phyloP scores from a whole-genome alignment of 139 green algal species.

The Dunaliella sp. region DNA sequence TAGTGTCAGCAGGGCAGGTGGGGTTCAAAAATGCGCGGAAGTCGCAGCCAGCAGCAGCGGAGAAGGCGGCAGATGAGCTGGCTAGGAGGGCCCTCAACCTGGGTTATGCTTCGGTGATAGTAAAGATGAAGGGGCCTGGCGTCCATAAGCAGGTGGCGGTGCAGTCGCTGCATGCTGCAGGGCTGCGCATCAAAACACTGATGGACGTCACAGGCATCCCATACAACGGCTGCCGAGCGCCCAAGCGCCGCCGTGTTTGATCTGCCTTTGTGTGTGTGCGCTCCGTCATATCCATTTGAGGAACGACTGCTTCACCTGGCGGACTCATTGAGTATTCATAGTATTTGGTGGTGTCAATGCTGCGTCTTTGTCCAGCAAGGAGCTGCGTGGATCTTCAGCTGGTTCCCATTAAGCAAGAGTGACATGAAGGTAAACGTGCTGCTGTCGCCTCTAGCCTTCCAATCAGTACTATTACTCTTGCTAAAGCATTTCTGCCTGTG shows the following conservation, averaged over 20 bases:
- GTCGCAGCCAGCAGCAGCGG: slow-evolving; percentile 21
- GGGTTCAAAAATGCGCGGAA: slow-evolving; percentile 50
- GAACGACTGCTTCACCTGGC: too few species aligned
- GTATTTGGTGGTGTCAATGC: background rate
- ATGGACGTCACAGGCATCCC: slow-evolving; percentile 55
- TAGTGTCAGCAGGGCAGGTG: slow-evolving; percentile 33
- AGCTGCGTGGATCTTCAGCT: too few species aligned
- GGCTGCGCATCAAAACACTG: slow-evolving; percentile 45
- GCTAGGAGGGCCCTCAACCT: slow-evolving; percentile 41
- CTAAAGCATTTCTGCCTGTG: too few species aligned
- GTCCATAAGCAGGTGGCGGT: slow-evolving; percentile 56
- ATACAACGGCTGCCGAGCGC: slow-evolving; percentile 60
- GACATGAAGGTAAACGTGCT: too few species aligned
- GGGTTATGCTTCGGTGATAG: slow-evolving; percentile 39
- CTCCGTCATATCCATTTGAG: too few species aligned
- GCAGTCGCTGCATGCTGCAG: slow-evolving; percentile 34
- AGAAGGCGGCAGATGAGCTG: slow-evolving; percentile 51
- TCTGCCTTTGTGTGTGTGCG: background rate
- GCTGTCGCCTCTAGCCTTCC: too few species aligned
- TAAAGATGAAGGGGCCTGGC: slow-evolving; percentile 51
- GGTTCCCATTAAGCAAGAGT: too few species aligned
- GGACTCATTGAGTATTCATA: too few species aligned
- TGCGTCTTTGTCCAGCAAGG: too few species aligned
- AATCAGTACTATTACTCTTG: too few species aligned
- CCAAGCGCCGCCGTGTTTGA: slow-evolving; percentile 48